Conservation (phyloP, 441 rosid genomes). For the Gossypium gossypioides region DNA sequence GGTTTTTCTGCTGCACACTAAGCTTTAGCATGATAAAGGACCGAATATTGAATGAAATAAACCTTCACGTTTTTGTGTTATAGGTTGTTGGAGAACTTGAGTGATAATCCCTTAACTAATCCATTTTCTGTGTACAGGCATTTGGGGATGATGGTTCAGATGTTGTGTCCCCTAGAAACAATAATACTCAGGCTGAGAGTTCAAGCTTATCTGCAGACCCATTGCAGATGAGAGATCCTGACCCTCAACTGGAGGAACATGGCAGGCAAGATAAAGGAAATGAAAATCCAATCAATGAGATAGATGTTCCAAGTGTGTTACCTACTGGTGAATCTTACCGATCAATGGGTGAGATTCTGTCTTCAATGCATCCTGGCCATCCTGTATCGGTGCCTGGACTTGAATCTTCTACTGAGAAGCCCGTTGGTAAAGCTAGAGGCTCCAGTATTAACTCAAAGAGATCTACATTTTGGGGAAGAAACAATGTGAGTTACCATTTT, state of each 20-base stretch:
- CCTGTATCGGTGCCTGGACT: slow-evolving; percentile 40
- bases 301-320: slow-evolving; percentile 33
- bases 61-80: background rate
- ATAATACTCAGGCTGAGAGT: slow-evolving; percentile 36
- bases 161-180: slow-evolving; percentile 53
- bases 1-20: background rate
- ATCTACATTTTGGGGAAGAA: slow-evolving; percentile 85
- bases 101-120: background rate
- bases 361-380: slow-evolving; percentile 52
- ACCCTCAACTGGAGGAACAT: slow-evolving; percentile 46
- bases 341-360: slow-evolving; percentile 65
- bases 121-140: slow-evolving; percentile 38
- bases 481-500: slow-evolving; percentile 45
- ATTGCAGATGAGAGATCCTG: slow-evolving; percentile 36
- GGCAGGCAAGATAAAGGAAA: slow-evolving; percentile 42
- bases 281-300: slow-evolving; percentile 39
- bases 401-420: slow-evolving; percentile 57
- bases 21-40: background rate
- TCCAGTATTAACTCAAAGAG: slow-evolving; percentile 55
- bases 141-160: slow-evolving; percentile 81
- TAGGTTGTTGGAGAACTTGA: background rate
- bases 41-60: slow-evolving; percentile 1
- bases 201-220: slow-evolving; percentile 37
- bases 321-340: slow-evolving; percentile 53
- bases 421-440: slow-evolving; percentile 46